Percentiles rank a stretch among this genome's conserved stretches.
Evolutionary conservation across 2,329 filamentous ascomycete species (phyloP).

Genomic region (Chlorencoelia australis): DNA sequence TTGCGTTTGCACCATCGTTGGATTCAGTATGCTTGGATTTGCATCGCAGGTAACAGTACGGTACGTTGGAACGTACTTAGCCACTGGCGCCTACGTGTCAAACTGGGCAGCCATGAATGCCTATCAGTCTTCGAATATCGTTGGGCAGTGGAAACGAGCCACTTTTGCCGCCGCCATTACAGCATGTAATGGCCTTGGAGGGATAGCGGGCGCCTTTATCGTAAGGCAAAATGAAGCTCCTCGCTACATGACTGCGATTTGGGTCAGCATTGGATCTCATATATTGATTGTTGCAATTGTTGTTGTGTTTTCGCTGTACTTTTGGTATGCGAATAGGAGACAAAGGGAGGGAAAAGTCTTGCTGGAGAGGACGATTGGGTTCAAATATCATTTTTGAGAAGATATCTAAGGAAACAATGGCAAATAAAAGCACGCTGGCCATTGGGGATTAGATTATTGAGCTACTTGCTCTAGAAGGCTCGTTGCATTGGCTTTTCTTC

Average conservation of each 20-base stretch:
- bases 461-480: too few relatives aligned
- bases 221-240: conserved; percentile 52
- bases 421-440: too few relatives aligned
- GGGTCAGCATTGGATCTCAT: conserved; percentile 56
- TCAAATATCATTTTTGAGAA: conserved; percentile 25
- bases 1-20: conserved; percentile 20
- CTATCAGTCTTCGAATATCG: conserved; percentile 81
- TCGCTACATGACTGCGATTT: conserved; percentile 53
- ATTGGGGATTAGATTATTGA: too few relatives aligned
- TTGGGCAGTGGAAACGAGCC: conserved; percentile 81
- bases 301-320: conserved; percentile 40
- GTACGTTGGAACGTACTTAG: conserved; percentile 30
- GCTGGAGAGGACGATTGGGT: conserved; percentile 33
- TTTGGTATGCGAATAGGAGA: conserved; percentile 39
- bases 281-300: conserved; percentile 47
- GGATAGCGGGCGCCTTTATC: conserved; percentile 65
- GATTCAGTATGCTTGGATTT: conserved; percentile 26
- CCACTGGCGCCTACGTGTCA: conserved; percentile 63
- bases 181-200: conserved; percentile 68
- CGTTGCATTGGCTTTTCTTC: too few relatives aligned
- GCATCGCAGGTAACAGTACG: conserved; percentile 19
- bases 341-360: conserved; percentile 37
- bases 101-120: conserved; percentile 71
- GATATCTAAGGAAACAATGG: too few relatives aligned
- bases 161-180: conserved; percentile 70